Evolutionary conservation across 441 rosid species (phyloP).

Genomic region (Omphalea diandra): DNA sequence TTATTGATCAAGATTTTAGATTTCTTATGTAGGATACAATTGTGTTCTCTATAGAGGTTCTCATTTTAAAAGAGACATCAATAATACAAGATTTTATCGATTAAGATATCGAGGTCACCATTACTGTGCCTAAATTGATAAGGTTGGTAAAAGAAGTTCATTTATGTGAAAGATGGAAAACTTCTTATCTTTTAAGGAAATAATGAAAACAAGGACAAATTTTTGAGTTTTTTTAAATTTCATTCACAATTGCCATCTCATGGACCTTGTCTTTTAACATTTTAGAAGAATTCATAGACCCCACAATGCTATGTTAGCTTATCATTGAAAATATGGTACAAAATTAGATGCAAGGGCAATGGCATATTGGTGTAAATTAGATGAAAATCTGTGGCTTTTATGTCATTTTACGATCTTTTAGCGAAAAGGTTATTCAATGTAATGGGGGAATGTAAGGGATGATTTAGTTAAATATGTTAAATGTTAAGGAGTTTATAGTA

Average conservation of each 20-base stretch:
- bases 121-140: constrained; percentile 47
- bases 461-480: no score
- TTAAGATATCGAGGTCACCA: constrained; percentile 51
- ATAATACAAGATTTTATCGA: constrained; percentile 64
- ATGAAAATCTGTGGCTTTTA: no score
- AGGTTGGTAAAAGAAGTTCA: constrained; percentile 55
- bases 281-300: constrained; percentile 78
- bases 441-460: no score
- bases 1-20: constrained; percentile 98
- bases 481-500: no score
- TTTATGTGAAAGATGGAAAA: constrained; percentile 92
- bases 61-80: constrained; percentile 94
- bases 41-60: constrained; percentile 96
- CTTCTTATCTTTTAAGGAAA: constrained; percentile 75
- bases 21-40: constrained; percentile 96
- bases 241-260: constrained; percentile 86
- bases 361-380: no score
- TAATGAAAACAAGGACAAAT: constrained; percentile 90
- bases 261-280: constrained; percentile 85
- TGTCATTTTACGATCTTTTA: no score
- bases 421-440: no score
- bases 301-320: constrained; percentile 88
- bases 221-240: constrained; percentile 87
- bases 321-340: no score
- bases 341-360: no score